Evolutionary conservation across 2,329 filamentous ascomycete genomes (phyloP).

Genomic region (Didymella sp.): DNA sequence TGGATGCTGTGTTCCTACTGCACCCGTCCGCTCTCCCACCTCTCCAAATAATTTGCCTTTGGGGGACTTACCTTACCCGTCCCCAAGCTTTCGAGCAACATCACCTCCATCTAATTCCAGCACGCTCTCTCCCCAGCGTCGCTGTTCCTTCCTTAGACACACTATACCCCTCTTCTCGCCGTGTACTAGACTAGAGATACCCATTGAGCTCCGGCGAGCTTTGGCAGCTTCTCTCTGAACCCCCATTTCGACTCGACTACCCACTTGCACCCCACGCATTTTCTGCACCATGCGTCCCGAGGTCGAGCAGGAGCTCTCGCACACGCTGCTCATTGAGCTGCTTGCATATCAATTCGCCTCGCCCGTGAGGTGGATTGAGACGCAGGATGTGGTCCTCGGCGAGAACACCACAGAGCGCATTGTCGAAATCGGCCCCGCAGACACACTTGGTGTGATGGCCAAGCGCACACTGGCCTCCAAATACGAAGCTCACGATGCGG

Average conservation of each 20-base stretch:
- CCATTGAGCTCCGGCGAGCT: slow-evolving; percentile 38
- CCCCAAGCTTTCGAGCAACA: slow-evolving; percentile 24
- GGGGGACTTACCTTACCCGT: slow-evolving; percentile 20
- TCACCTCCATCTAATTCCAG: slow-evolving; percentile 18
- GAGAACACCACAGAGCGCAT: slow-evolving; percentile 96
- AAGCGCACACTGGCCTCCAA: slow-evolving; percentile 94
- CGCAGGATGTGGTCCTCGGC: slow-evolving; percentile 98
- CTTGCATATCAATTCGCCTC: slow-evolving; percentile 99
- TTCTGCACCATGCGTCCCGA: slow-evolving; percentile 83
- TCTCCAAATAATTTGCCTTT: slow-evolving; percentile 20
- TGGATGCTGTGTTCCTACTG: slow-evolving; percentile 32
- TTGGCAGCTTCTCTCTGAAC: slow-evolving; percentile 20
- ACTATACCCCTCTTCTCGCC: slow-evolving; percentile 31
- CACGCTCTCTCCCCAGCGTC: slow-evolving; percentile 21
- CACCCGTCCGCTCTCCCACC: slow-evolving; percentile 26
- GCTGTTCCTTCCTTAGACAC: slow-evolving; percentile 25
- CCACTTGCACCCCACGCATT: slow-evolving; percentile 32
- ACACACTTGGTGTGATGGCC: slow-evolving; percentile 97
- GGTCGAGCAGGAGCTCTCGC: slow-evolving; percentile 98
- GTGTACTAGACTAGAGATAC: slow-evolving; percentile 33
- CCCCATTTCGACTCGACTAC: slow-evolving; percentile 11
- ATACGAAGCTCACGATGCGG: slow-evolving; percentile 98
- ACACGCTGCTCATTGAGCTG: slow-evolving; percentile 97
- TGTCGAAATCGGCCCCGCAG: slow-evolving; percentile 95
- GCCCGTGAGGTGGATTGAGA: slow-evolving; percentile 99